Conservation (phyloP, 805 yeast genomes). For the Saturnispora zaruensis region DNA sequence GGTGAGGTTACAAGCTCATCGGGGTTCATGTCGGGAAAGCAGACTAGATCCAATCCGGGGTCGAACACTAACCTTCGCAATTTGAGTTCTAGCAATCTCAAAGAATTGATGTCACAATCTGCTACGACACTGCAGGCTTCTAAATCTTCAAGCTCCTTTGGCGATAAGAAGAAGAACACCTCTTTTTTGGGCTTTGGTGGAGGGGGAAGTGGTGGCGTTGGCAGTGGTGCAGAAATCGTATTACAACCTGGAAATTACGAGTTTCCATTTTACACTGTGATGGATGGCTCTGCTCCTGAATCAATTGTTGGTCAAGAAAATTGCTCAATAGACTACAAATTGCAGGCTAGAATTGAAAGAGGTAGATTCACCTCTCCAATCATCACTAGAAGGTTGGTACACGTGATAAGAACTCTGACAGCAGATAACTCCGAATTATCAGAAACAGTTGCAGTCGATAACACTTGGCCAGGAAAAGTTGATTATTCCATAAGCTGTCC, state of each 20-base stretch:
- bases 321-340: conserved; percentile 59
- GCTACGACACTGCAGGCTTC: conserved; percentile 13
- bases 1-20: neutral
- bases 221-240: conserved; percentile 20
- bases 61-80: conserved; percentile 36
- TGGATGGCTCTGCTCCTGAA: conserved; percentile 82
- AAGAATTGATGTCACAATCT: neutral
- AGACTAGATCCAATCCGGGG: conserved; percentile 31
- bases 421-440: conserved; percentile 81
- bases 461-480: conserved; percentile 90
- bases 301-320: conserved; percentile 86
- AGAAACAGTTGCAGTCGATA: conserved; percentile 89
- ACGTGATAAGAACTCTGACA: conserved; percentile 79
- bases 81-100: conserved; percentile 37
- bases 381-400: conserved; percentile 57
- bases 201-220: neutral
- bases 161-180: neutral
- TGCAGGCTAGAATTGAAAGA: conserved; percentile 76
- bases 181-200: conserved; percentile 4
- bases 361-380: conserved; percentile 66
- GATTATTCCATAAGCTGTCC: conserved; percentile 86
- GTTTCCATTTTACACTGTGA: conserved; percentile 75
- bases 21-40: conserved; percentile 26
- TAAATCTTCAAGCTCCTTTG: conserved; percentile 22
- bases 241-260: conserved; percentile 75